Base-by-base conservation (phyloP, 2,329 filamentous ascomycete species). In the Conoideocrella luteorostrata region DNA sequence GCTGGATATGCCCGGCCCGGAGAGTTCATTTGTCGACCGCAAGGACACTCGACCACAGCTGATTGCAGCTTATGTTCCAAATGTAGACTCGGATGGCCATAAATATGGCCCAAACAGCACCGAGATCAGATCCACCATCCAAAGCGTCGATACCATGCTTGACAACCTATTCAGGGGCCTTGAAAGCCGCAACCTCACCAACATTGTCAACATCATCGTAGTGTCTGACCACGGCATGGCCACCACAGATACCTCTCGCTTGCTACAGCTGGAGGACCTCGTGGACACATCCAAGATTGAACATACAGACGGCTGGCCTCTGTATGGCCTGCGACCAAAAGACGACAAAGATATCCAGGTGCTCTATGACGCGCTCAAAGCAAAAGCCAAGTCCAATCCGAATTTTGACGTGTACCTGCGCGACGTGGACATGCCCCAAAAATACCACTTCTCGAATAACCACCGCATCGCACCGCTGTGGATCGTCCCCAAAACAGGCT, bases 181-280 rank as follows among this genome's bases (percentile, higher is more conserved):
- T 0, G 78, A 90, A 48, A 67, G 76, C 37, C 82, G 93, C 39
- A 96, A 97, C 59, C 68, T 98, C 40, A 95, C 89, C 0, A 61
- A 84, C 17, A 86, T 98, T 47, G 88, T 97, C 58, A 98, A 98
- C 52, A 77, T 98, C 7, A 82, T 98, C 26, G 76, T 98, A n/a
- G 91, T 98, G 3, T 96, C 89, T 1, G 93, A 98, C 60, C 93
- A 98, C 60, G 93, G 93, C 40, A 98, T 98, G 93, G 93, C 93
- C 1, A 95, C 89, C 0, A 97, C 93, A 0, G 86, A 90, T 47
- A 79, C 77, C 0, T 74, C 81, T 15, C 78, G 93, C 10, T 70
- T 97, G 36, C 76, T 97, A 21, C 93, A 97, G 64, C 72, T 97
- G 3, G 93, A 98, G 50, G 88, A 96, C 57, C 67, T 97, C 4